Conservation (phyloP, 805 yeast genomes). For the Ogataea salicorniae region DNA sequence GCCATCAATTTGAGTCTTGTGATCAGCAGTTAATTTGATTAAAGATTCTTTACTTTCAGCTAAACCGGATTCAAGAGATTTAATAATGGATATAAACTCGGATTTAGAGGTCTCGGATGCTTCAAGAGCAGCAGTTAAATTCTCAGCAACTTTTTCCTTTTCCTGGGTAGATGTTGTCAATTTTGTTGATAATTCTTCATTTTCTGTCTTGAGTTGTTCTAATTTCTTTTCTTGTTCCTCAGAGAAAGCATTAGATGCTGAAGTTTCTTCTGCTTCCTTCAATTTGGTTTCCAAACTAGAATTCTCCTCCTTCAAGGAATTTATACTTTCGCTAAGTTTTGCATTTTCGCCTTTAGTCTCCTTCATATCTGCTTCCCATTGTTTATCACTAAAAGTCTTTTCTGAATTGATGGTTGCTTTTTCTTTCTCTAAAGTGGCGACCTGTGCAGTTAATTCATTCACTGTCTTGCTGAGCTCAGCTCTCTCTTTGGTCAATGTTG, state of each 20-base stretch:
- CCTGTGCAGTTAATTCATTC: constrained; percentile 8
- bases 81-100: neutral
- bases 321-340: neutral
- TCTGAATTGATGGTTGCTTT: neutral
- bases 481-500: constrained; percentile 9
- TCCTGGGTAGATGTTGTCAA: no score
- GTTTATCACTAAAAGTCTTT: neutral
- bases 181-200: neutral
- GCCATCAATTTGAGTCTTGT: neutral
- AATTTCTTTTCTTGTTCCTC: neutral
- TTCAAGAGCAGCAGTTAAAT: neutral
- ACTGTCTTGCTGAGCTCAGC: constrained; percentile 8
- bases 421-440: constrained; percentile 1
- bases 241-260: constrained; percentile 1
- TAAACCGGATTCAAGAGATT: neutral
- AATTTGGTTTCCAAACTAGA: constrained; percentile 2
- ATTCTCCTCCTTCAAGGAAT: constrained; percentile 2
- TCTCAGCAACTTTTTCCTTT: neutral
- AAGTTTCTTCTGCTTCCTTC: neutral
- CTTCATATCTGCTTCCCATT: neutral
- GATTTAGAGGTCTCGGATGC: neutral
- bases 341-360: neutral
- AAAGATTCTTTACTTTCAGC: neutral
- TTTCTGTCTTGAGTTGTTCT: neutral
- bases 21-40: neutral